A percentile compares a stretch with the other conserved stretches of the same genome.
phyloP scores from a whole-genome alignment of 495 filamentous ascomycete genomes.

The Parachaetomium inaequale region DNA sequence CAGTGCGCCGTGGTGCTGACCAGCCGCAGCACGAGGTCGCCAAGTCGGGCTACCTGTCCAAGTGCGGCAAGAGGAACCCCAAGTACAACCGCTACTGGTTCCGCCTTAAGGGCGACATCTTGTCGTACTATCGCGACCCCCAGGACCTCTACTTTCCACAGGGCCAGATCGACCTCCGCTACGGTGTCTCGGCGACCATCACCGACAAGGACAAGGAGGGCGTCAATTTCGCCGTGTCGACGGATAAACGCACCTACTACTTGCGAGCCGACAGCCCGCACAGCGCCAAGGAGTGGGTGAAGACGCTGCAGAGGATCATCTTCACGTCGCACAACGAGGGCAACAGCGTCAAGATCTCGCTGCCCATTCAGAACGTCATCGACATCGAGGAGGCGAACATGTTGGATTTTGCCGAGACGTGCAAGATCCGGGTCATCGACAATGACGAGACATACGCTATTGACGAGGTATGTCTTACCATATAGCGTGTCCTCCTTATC shows the following conservation, averaged over 20 bases:
- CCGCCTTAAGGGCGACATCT: constrained; percentile 85
- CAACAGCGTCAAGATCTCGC: constrained; percentile 92
- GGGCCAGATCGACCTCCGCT: constrained; percentile 88
- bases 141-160: constrained; percentile 87
- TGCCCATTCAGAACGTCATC: constrained; percentile 84
- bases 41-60: constrained; percentile 86
- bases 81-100: constrained; percentile 96
- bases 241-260: constrained; percentile 76
- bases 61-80: constrained; percentile 85
- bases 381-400: constrained; percentile 91
- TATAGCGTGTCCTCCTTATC: no score
- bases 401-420: constrained; percentile 87
- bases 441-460: constrained; percentile 91
- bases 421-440: constrained; percentile 89
- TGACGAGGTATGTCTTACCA: constrained; percentile 82
- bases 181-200: constrained; percentile 80
- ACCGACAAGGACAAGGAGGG: constrained; percentile 70
- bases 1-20: constrained; percentile 22
- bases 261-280: constrained; percentile 85
- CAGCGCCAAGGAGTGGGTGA: constrained; percentile 97
- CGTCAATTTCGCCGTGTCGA: constrained; percentile 73
- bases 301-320: constrained; percentile 87
- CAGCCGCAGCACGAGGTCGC: constrained; percentile 60
- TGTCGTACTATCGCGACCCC: constrained; percentile 86
- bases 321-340: constrained; percentile 95